Base-by-base conservation (phyloP, 2,329 filamentous ascomycete genomes). In the Cryphonectria parasitica region DNA sequence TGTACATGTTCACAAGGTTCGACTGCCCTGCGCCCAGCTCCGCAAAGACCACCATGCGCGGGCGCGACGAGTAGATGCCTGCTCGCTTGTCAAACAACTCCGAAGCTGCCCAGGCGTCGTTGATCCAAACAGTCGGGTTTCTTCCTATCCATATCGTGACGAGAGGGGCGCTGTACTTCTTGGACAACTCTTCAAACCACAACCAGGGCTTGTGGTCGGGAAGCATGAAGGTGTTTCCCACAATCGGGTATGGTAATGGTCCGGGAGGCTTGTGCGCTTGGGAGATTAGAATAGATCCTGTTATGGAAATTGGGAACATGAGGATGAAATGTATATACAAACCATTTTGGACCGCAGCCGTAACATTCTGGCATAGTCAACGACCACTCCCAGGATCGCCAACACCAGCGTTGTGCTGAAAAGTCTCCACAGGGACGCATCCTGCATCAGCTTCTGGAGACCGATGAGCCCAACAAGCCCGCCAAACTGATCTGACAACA, bases 91-190 rank as follows among this genome's bases (percentile, higher is more conserved):
- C 85, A 69, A 89, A 83, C n/a, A 88, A 78, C 28, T 88, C 86
- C 54, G 83, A 84, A 0, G 86, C 86, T 0, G 81, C 79, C 78
- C 83, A 83, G 0, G 84, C 83, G 49, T 85, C 83, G 69, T 84
- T 84, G 70, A 88, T 80, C 77, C 82, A 84, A 19, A 84, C 78
- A 0, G 82, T 84, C 3, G 82, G 82, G 68, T 82, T 83, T 36
- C 73, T 77, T n/a, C 85, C 84, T 63, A 88, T 85, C 87, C 86
- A 88, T 74, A 87, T 84, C 0, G 87, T 88, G 64, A 89, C 84
- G 8, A 88, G 74, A 0, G 85, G 83, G 0, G 83, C 79, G 6
- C 84, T 77, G 74, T 86, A 84, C 63, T 79, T 75, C 73, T 85
- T 84, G 3, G 86, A 85, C 0, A 88, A 77, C 73, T 85, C 75